Conservation (phyloP, 306 rosid species). For the Citrullus mucosospermus region DNA sequence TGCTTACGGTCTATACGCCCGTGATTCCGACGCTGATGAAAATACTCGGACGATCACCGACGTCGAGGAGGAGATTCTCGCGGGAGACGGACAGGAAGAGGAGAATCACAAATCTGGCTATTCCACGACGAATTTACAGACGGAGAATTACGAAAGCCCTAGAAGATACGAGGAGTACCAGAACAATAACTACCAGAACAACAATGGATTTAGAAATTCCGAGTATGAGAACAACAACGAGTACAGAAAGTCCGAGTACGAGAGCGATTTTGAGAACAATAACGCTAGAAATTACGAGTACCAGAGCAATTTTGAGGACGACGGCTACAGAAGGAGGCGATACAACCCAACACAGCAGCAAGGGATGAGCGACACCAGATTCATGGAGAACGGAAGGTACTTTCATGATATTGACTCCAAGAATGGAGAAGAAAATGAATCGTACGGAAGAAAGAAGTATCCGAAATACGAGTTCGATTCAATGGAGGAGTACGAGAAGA, state of each 20-base stretch:
- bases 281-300: slow-evolving; percentile 12
- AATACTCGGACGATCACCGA: slow-evolving; percentile 22
- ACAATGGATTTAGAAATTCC: slow-evolving; percentile 9
- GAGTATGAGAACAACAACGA: background rate
- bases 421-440: slow-evolving; percentile 13
- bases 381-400: slow-evolving; percentile 46
- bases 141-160: background rate
- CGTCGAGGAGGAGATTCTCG: slow-evolving; percentile 25
- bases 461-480: slow-evolving; percentile 27
- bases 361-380: slow-evolving; percentile 87
- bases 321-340: slow-evolving; percentile 4
- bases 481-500: slow-evolving; percentile 49
- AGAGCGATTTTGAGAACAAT: slow-evolving; percentile 12
- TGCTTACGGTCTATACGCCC: slow-evolving; percentile 49
- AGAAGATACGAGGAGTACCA: slow-evolving; percentile 6
- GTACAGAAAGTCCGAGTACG: slow-evolving; percentile 5
- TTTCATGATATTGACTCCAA: slow-evolving; percentile 12
- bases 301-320: background rate
- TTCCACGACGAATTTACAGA: slow-evolving; percentile 18
- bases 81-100: slow-evolving; percentile 15
- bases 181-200: background rate
- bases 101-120: slow-evolving; percentile 17
- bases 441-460: slow-evolving; percentile 15
- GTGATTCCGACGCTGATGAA: slow-evolving; percentile 4
- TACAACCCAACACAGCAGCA: slow-evolving; percentile 24